These are phyloP conservation scores for Striga asiatica DNA, from an alignment of 257 asterid genomes.

Conservation along the genomic window DNA sequence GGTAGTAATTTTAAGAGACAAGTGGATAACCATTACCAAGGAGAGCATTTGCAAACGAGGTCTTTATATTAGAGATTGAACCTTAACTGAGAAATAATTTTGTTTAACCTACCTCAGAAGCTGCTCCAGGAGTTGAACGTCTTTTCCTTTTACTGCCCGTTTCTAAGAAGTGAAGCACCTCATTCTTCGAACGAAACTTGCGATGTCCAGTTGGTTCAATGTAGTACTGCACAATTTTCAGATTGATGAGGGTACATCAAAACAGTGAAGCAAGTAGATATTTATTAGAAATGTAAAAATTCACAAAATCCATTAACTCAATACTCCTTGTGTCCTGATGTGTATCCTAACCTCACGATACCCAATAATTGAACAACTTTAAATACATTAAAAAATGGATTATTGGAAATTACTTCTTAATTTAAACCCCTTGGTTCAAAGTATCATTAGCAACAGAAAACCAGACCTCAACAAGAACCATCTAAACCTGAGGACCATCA, in stretches of 20 bases:
- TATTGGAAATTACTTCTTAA: too few relatives aligned
- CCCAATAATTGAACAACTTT: too few relatives aligned
- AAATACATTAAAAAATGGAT: neutral
- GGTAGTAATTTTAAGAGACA: neutral
- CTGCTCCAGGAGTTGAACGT: constrained; percentile 15
- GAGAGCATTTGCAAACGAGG: neutral
- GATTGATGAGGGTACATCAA: neutral
- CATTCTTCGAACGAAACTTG: constrained; percentile 34
- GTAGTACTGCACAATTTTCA: constrained; percentile 26
- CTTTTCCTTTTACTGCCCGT: constrained; percentile 26
- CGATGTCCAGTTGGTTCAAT: constrained; percentile 26
- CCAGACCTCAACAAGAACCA: neutral
- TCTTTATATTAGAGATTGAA: neutral
- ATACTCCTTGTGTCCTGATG: too few relatives aligned
- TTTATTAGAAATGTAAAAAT: neutral
- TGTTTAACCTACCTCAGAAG: constrained; percentile 19
- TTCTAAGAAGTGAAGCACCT: constrained; percentile 33
- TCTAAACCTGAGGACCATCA: neutral
- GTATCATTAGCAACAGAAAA: neutral
- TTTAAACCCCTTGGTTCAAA: neutral
- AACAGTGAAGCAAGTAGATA: neutral
- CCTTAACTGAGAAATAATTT: neutral
- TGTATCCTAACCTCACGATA: neutral
- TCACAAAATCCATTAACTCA: too few relatives aligned
- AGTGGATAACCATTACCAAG: neutral